Percentiles rank a stretch among this genome's conserved stretches.
Conservation (phyloP, 805 yeast genomes). For the Teunomyces cretensis region DNA sequence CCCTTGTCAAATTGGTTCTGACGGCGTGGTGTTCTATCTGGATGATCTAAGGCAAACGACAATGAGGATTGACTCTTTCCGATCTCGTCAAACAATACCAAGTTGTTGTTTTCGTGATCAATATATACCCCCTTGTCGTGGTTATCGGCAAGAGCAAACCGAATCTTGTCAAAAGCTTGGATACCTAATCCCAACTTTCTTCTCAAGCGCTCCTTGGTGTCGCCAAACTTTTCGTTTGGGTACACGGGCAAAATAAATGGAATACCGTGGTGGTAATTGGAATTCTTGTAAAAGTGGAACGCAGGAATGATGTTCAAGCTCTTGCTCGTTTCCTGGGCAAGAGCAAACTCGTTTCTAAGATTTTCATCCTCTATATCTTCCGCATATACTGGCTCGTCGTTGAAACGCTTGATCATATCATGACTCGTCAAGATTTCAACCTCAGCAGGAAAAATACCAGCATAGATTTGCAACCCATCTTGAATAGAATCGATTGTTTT, state of each 20-base stretch:
- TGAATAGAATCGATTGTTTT: slow-evolving; percentile 32
- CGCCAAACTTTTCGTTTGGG: slow-evolving; percentile 62
- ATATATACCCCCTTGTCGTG: slow-evolving; percentile 44
- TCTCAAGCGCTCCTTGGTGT: slow-evolving; percentile 67
- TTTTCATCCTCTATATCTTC: slow-evolving; percentile 26
- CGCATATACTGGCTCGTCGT: slow-evolving; percentile 17
- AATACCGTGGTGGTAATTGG: slow-evolving; percentile 69
- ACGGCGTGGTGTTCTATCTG: slow-evolving; percentile 65
- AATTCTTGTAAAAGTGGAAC: slow-evolving; percentile 73
- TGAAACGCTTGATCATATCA: slow-evolving; percentile 31
- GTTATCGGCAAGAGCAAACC: slow-evolving; percentile 54
- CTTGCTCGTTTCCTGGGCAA: slow-evolving; percentile 22
- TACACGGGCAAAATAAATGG: slow-evolving; percentile 78
- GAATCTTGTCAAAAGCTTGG: slow-evolving; percentile 75
- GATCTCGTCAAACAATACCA: slow-evolving; percentile 56
- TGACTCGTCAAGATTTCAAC: slow-evolving; percentile 37
- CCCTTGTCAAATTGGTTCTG: slow-evolving; percentile 40
- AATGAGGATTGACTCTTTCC: slow-evolving; percentile 41
- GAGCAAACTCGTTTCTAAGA: slow-evolving; percentile 21
- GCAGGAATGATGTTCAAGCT: slow-evolving; percentile 56
- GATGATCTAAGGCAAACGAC: slow-evolving; percentile 79
- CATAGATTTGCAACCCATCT: slow-evolving; percentile 36
- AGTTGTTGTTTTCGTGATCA: slow-evolving; percentile 50
- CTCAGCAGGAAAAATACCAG: slow-evolving; percentile 45
- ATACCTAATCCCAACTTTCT: slow-evolving; percentile 71